phyloP scores from a whole-genome alignment of 108 stramenopile genomes.

The Nannochloropsis gaditana region DNA sequence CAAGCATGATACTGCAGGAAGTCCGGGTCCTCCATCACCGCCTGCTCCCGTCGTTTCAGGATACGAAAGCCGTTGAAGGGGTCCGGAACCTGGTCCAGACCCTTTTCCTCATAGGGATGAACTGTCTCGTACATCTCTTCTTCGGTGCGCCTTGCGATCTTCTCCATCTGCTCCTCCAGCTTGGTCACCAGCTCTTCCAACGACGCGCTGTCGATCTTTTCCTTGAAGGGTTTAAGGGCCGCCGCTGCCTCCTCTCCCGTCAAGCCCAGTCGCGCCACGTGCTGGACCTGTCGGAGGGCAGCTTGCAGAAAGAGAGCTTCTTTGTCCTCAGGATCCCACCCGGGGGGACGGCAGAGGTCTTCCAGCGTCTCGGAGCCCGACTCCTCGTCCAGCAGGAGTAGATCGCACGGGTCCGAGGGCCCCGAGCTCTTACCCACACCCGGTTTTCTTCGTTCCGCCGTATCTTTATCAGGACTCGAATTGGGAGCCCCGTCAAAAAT shows the following conservation, averaged over 20 bases:
- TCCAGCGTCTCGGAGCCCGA: neutral
- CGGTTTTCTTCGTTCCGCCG: neutral
- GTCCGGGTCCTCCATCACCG: neutral
- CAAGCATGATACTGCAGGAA: constrained; percentile 6
- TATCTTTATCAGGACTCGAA: neutral
- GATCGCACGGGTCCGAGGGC: neutral
- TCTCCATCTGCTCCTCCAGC: neutral
- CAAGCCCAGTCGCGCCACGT: neutral
- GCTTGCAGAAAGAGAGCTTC: neutral
- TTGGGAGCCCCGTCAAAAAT: neutral
- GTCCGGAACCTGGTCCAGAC: neutral
- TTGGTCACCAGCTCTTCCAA: neutral
- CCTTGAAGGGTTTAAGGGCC: neutral
- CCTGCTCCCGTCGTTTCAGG: neutral
- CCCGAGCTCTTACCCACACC: neutral
- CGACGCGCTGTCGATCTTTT: neutral
- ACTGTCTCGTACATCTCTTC: neutral
- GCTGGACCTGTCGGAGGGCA: neutral
- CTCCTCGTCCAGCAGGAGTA: neutral
- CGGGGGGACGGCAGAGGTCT: neutral
- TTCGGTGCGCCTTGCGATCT: neutral
- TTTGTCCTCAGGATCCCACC: neutral
- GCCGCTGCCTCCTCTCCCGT: constrained; percentile 4
- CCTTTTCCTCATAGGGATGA: neutral
- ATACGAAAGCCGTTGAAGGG: neutral